These are phyloP conservation scores for Rhododendron ferrugineum DNA, from an alignment of 148 eudicot species.

Conservation along the genomic window DNA sequence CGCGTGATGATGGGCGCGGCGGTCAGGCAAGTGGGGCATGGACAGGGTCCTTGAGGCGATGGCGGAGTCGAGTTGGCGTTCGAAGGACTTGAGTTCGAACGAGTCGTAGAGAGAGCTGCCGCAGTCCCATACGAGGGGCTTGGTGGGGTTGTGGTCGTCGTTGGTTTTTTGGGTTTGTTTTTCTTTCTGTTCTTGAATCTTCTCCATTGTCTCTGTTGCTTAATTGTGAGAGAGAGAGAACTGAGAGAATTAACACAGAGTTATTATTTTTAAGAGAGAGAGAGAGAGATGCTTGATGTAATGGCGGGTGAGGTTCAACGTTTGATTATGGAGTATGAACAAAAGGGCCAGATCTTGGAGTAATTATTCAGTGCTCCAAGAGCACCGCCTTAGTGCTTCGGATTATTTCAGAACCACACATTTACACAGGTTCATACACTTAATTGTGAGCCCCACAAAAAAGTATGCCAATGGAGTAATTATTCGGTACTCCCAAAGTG, in stretches of 20 bases:
- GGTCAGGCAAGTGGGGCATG: conserved; percentile 72
- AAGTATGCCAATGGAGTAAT: too few relatives aligned
- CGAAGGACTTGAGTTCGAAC: conserved; percentile 60
- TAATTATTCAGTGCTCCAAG: too few relatives aligned
- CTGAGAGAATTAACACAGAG: not conserved
- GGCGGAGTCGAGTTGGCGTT: conserved; percentile 71
- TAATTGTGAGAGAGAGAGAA: not conserved
- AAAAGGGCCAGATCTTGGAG: not conserved
- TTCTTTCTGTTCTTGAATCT: not conserved
- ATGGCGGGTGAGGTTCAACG: not conserved
- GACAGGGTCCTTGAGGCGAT: conserved; percentile 61
- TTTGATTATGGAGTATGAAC: not conserved
- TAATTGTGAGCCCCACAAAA: too few relatives aligned
- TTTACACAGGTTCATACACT: too few relatives aligned
- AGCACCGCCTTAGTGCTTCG: too few relatives aligned
- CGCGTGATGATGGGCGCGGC: conserved; percentile 1
- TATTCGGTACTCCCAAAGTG: too few relatives aligned
- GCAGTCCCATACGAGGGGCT: conserved; percentile 56
- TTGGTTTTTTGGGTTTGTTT: not conserved
- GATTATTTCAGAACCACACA: too few relatives aligned
- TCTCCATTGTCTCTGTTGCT: not conserved
- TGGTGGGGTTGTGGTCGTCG: not conserved
- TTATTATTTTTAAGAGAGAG: not conserved
- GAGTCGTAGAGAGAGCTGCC: conserved; percentile 88
- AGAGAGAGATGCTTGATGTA: too few relatives aligned